These are phyloP conservation scores for Prunus dulcis DNA, from an alignment of 306 rosid genomes.

Conservation along the genomic window DNA sequence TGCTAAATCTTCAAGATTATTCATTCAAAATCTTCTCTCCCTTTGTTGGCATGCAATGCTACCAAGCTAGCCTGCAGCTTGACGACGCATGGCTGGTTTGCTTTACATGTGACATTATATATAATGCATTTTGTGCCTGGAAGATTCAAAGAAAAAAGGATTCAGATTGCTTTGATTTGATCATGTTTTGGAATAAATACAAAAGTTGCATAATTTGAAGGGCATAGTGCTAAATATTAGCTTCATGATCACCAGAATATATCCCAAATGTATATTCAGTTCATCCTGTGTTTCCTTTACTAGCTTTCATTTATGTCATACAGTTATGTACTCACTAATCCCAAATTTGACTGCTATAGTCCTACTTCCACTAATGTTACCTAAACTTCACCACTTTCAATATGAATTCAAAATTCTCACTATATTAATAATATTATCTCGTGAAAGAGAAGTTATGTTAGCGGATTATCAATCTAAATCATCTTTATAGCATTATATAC, in stretches of 20 bases:
- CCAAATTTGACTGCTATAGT: background rate
- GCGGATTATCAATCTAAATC: no score
- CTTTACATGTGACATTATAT: constrained; percentile 29
- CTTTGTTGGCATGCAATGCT: constrained; percentile 31
- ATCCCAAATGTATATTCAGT: constrained; percentile 9
- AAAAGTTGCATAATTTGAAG: constrained; percentile 7
- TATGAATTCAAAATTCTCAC: constrained; percentile 1
- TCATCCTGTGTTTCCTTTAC: background rate
- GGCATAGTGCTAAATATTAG: background rate
- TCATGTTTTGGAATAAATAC: constrained; percentile 8
- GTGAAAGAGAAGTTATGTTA: no score
- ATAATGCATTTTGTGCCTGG: background rate
- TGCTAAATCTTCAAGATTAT: constrained; percentile 28
- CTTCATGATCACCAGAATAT: background rate
- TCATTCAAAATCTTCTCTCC: constrained; percentile 8
- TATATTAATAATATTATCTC: background rate
- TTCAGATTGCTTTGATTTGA: constrained; percentile 4
- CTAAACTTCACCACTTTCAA: background rate
- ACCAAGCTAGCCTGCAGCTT: constrained; percentile 32
- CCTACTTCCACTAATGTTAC: background rate
- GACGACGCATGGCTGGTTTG: constrained; percentile 42
- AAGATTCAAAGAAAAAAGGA: constrained; percentile 15
- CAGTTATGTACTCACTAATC: background rate
- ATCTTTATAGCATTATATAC: no score
- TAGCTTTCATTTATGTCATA: background rate